A percentile compares a stretch with the other conserved stretches of the same genome.
phyloP scores from a whole-genome alignment of 805 yeast species.

The Candida lessepsii region DNA sequence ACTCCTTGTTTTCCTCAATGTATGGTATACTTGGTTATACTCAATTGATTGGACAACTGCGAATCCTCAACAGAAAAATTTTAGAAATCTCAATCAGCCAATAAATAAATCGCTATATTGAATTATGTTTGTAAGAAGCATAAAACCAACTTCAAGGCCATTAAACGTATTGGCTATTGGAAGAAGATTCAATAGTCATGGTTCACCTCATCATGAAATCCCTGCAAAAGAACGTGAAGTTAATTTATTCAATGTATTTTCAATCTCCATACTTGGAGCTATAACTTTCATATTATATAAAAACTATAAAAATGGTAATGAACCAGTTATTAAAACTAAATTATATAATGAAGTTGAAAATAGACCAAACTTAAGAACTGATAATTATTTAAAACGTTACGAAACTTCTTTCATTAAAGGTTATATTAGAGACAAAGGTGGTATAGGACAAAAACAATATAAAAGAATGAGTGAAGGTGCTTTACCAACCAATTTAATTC shows the following conservation, averaged over 20 bases:
- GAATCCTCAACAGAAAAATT: constrained; percentile 7
- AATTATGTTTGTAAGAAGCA: constrained; percentile 16
- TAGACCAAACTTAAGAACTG: constrained; percentile 35
- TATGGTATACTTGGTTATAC: too few relatives aligned
- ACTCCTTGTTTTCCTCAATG: too few relatives aligned
- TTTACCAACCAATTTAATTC: constrained; percentile 32
- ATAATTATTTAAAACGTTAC: constrained; percentile 37
- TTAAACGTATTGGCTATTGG: constrained; percentile 3
- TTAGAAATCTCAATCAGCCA: constrained; percentile 10
- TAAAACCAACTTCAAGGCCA: constrained; percentile 11
- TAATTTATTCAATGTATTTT: constrained; percentile 40
- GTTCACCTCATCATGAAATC: constrained; percentile 13
- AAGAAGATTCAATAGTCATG: constrained; percentile 24
- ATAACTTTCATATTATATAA: constrained; percentile 31
- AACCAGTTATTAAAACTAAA: constrained; percentile 37
- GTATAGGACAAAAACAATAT: constrained; percentile 43
- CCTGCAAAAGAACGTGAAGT: constrained; percentile 33
- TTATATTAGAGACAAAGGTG: constrained; percentile 44
- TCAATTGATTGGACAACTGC: constrained; percentile 11
- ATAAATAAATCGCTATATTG: constrained; percentile 11
- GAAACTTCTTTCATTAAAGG: constrained; percentile 42
- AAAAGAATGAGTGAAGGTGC: constrained; percentile 31
- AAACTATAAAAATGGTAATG: constrained; percentile 29
- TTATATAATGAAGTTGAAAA: constrained; percentile 35
- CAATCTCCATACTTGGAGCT: constrained; percentile 41